Base-by-base conservation (phyloP, 352 stramenopile genomes). In the Halophytophthora batemanensis region DNA sequence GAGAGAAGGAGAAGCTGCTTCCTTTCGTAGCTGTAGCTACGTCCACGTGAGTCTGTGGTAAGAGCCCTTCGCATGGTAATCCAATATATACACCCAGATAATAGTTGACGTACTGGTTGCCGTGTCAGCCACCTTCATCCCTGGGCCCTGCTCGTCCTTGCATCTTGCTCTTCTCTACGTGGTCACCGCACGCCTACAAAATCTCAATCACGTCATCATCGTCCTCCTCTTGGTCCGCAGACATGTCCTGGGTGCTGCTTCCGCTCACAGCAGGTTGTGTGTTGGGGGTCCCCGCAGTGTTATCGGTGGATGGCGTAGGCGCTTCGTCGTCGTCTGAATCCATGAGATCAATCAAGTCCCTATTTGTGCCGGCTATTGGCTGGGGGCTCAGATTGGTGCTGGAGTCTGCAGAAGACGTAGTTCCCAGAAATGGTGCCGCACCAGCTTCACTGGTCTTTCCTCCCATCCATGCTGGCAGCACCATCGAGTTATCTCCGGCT, bases 311-410 rank as follows among this genome's bases (percentile, higher is more conserved):
- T 38, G 46, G 62, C 10, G 50, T 29, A 34, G 41, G 15, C 8
- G 40, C 50, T 23, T 85, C 74, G 42, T 76, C 74, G 42, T 76
- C 70, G 45, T 85, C 74, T 1, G 74, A 85, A 36, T 81, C 69
- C 50, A 82, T 35, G 39, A 85, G 69, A n/a, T 85, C 74, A 55
- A 85, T 81, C 28, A 66, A 77, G 33, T 77, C 69, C 34, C 57
- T 72, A 50, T 45, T 81, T 41, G 47, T 69, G 36, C 74, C 71
- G 47, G 62, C 62, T 41, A 39, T 61, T 12, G 52, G 70, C 50
- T 52, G 61, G 44, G 61, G 57, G 35, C 47, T 68, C 29, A 51
- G 53, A 49, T 33, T 52, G 22, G 53, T 50, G 29, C 39, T 57
- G 12, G 8, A 42, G 15, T 34, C 36, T 14, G 29, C 31, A 23